These are phyloP conservation scores for Calonectria pseudoreteaudii DNA, from an alignment of 2,329 filamentous ascomycete species.

Conservation along the genomic window DNA sequence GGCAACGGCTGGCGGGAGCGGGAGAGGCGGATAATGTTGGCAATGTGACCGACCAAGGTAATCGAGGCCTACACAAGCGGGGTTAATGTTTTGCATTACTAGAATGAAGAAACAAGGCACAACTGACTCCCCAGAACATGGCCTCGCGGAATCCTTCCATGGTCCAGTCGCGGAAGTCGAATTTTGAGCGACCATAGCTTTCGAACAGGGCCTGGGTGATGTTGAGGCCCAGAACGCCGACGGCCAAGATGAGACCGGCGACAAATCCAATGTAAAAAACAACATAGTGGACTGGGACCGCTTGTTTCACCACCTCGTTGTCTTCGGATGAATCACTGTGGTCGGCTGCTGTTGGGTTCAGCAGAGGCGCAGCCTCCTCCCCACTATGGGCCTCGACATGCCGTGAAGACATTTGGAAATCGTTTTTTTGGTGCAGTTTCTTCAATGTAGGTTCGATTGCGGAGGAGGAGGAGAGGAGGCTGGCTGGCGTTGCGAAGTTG, in stretches of 20 bases:
- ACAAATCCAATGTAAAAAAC: background rate
- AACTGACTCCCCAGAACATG: background rate
- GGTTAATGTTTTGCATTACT: background rate
- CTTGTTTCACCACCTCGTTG: background rate
- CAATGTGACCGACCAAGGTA: background rate
- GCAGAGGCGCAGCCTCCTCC: background rate
- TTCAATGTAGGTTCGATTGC: background rate
- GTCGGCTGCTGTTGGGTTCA: background rate
- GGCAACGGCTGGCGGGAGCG: background rate
- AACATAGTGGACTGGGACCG: background rate
- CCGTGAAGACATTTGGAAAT: background rate
- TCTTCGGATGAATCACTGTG: background rate
- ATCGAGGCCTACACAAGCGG: background rate
- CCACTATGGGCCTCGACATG: background rate
- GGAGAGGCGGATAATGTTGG: background rate
- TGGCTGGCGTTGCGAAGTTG: background rate
- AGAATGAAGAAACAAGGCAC: no score
- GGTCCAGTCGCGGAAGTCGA: background rate
- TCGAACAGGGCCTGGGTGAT: background rate
- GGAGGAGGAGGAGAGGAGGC: background rate
- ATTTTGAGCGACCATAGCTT: background rate
- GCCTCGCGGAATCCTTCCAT: background rate
- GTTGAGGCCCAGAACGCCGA: background rate
- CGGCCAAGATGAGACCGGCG: background rate
- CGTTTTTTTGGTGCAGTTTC: background rate